Base-by-base conservation (phyloP, 176 grass and related monocot species). In the Cenchrus americanus region DNA sequence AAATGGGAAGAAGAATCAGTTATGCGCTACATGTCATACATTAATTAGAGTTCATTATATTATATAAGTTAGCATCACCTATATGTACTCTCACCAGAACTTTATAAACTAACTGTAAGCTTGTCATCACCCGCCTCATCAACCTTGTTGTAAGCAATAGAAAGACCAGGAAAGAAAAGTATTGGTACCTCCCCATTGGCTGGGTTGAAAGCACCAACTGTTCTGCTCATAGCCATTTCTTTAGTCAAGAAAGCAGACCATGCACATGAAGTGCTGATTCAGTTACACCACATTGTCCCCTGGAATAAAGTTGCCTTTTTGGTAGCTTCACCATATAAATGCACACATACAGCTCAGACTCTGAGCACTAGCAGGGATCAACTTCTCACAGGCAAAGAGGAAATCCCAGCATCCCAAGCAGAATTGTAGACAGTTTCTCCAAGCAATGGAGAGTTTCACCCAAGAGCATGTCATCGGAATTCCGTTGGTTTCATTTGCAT, bases 401-500 rank as follows among this genome's bases (percentile, higher is more conserved):
- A 70, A 37, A 61, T 63, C 55, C 61, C 61, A 76, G 9, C 49
- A 58, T 66, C 63, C n/a, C 6, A 75, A 76, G 43, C 62, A 85
- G 53, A n/a, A 32, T 78, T 73, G 73, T 30, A 73, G 59, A 52
- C 22, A 77, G 72, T 43, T 26, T 63, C 42, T 62, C 17, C 8
- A 46, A 68, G 12, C 75, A 83, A 92, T 92, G 90, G 75, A 88
- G 62, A 51, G 59, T 40, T 82, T 79, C 46, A 75, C 61, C 86
- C 86, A 86, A 73, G 64, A 83, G 44, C 90, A 86, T 83, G 86
- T 80, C 74, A 70, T 86, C n/a, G 90, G 90, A 76, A 86, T 92
- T 86, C 90, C 86, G 70, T 49, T 92, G 68, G 23, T 52, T 69
- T 92, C 90, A 11, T 53, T 74, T 34, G 70, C 73, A 54, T 88